Conservation (phyloP, 2,329 filamentous ascomycete species). For the Paracorniculantispora psalliotae region DNA sequence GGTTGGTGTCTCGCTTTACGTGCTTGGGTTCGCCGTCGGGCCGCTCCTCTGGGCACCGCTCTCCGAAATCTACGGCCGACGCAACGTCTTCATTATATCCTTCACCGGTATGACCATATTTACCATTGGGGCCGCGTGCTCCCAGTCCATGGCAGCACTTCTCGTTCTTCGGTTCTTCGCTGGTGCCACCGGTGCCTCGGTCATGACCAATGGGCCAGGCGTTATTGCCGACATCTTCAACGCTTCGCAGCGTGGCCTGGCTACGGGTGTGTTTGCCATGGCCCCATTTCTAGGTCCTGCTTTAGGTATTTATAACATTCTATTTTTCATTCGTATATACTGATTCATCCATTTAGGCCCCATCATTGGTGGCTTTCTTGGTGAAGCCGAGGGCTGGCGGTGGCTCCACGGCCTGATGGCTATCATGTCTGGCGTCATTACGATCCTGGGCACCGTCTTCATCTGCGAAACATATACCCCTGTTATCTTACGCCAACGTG, state of each 20-base stretch:
- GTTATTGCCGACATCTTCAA: slow-evolving; percentile 54
- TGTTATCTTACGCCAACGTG: slow-evolving; percentile 42
- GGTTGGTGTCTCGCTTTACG: slow-evolving; percentile 57
- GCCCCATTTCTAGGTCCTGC: slow-evolving; percentile 56
- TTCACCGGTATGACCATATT: slow-evolving; percentile 51
- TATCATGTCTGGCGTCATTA: slow-evolving; percentile 49
- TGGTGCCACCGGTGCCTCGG: slow-evolving; percentile 51
- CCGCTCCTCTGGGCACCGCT: slow-evolving; percentile 57
- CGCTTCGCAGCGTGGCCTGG: slow-evolving; percentile 44
- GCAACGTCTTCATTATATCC: slow-evolving; percentile 48
- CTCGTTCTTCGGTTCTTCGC: slow-evolving; percentile 58
- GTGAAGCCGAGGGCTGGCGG: slow-evolving; percentile 50
- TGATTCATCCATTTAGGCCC: slow-evolving; percentile 29
- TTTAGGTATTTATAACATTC: slow-evolving; percentile 32
- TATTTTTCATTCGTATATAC: background rate
- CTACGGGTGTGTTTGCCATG: slow-evolving; percentile 50
- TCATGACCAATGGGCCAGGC: slow-evolving; percentile 52
- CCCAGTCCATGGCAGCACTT: slow-evolving; percentile 48
- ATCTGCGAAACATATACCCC: slow-evolving; percentile 52
- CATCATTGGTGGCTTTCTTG: slow-evolving; percentile 53
- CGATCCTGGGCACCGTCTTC: slow-evolving; percentile 40
- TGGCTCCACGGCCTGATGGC: slow-evolving; percentile 55
- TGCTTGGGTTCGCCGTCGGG: slow-evolving; percentile 51
- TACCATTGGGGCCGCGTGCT: slow-evolving; percentile 48
- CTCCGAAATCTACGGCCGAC: slow-evolving; percentile 52